phyloP scores from a whole-genome alignment of 2,329 filamentous ascomycete species.

The Karstenula rhodostoma region DNA sequence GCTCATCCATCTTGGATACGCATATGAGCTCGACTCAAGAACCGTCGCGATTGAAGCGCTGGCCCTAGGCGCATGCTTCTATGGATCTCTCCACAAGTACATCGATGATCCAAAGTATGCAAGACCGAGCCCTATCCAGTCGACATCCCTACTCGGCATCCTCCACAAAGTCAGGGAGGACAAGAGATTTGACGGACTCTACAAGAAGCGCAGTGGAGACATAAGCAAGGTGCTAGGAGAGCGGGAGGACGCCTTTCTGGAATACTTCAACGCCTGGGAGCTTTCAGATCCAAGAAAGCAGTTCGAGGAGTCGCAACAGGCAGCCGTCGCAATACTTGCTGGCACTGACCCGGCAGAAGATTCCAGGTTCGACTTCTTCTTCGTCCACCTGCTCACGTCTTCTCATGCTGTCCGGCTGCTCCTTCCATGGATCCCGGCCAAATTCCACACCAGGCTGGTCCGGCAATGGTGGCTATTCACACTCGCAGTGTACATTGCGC shows the following conservation, averaged over 20 bases:
- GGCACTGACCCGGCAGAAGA: constrained; percentile 52
- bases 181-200: constrained; percentile 72
- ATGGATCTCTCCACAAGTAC: constrained; percentile 65
- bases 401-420: constrained; percentile 90
- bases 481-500: constrained; percentile 78
- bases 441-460: constrained; percentile 76
- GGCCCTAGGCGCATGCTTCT: constrained; percentile 69
- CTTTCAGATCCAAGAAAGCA: constrained; percentile 73
- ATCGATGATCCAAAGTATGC: constrained; percentile 78
- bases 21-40: constrained; percentile 84
- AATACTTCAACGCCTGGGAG: constrained; percentile 91
- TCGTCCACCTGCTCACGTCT: constrained; percentile 82
- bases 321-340: constrained; percentile 67
- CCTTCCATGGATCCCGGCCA: constrained; percentile 76
- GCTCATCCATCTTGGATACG: constrained; percentile 94
- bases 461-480: constrained; percentile 91
- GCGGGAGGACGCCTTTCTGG: constrained; percentile 74
- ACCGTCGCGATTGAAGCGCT: constrained; percentile 91
- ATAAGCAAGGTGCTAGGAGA: constrained; percentile 72
- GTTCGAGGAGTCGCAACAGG: constrained; percentile 73
- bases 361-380: constrained; percentile 78
- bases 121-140: constrained; percentile 66
- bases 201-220: constrained; percentile 68
- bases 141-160: constrained; percentile 72
- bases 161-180: constrained; percentile 75